Evolutionary conservation across 768 basidiomycete genomes (phyloP).

Genomic region (Termitomyces sp.): DNA sequence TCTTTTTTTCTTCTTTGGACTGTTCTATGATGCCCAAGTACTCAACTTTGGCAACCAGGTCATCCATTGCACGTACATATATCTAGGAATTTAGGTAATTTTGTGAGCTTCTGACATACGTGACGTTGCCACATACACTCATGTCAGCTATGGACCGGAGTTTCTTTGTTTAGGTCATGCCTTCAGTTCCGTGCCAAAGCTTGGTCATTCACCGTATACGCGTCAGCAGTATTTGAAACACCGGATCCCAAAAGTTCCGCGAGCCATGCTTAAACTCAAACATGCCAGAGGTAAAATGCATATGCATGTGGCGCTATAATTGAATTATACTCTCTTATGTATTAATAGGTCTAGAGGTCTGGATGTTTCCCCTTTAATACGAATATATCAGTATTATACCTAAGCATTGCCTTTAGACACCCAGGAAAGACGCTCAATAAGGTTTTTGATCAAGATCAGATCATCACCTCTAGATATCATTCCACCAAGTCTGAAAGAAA

Average conservation of each 20-base stretch:
- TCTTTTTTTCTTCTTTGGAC: too few relatives aligned
- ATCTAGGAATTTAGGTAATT: not conserved
- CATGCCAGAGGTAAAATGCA: not conserved
- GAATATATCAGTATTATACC: not conserved
- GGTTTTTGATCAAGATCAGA: not conserved
- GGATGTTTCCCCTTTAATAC: not conserved
- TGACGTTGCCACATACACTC: not conserved
- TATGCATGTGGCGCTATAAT: not conserved
- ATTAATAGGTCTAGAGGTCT: not conserved
- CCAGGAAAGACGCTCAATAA: not conserved
- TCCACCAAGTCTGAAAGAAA: too few relatives aligned
- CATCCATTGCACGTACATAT: not conserved
- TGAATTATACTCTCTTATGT: not conserved
- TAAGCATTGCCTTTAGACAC: not conserved
- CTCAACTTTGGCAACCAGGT: not conserved
- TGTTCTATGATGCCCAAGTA: not conserved
- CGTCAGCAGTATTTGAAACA: not conserved
- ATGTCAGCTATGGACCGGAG: not conserved
- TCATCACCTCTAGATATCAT: not conserved
- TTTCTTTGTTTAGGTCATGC: not conserved
- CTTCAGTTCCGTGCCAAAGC: not conserved
- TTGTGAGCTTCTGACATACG: not conserved
- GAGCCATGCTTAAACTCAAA: too few relatives aligned
- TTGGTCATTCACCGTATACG: not conserved
- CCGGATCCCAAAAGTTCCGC: not conserved